Evolutionary conservation across 768 basidiomycete genomes (phyloP), one percentile per base, ranked within the genome.

Genomic region (Pulveroboletus sp.): DNA sequence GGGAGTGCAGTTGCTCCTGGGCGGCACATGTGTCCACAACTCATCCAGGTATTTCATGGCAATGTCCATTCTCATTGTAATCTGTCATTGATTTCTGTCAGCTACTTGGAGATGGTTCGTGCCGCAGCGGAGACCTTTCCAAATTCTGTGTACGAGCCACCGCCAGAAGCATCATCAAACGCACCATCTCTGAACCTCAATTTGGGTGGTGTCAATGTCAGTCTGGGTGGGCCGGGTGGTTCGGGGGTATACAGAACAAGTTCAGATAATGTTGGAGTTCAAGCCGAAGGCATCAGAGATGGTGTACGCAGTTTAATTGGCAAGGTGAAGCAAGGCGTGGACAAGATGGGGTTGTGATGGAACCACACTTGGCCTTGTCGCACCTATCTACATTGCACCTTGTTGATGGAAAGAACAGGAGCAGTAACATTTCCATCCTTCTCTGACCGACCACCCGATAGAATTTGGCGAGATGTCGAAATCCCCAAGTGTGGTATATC

Each of bases 11-110:
- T 71, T 98, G 37, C 67, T 99, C 4, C 79, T 99, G 4, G 96
- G 95, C 2, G 95, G 96, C 14, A 97, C 93, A 33, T 94, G 87
- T 57, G 79, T 99, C 11, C 94, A 96, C 66, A 98, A 97, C 63
- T 96, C 95, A 5, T 84, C 84, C 24, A 89, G 85, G 93, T 95
- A 69, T 35, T 79, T 55, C 28, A 26, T 42, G 27, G 27, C 31
- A 36, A 18, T 37, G 9, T 33, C 21, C 9, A n/a, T 31, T 45
- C 11, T 41, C 27, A 18, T 32, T 6, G 32, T 6, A 38, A 44
- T 39, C 18, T 18, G 9, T 27, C 52, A 36, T 37, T 55, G 43
- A 52, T 9, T 43, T 61, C 27, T 58, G 31, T 11, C 53, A 94
- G 92, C 54, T 96, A 89, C 69, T 71, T 97, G 37, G 86, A 91